Percentiles rank a stretch among this genome's conserved stretches.
Evolutionary conservation across 176 grass and related monocot genomes (phyloP).

Genomic region (Carex parvula): DNA sequence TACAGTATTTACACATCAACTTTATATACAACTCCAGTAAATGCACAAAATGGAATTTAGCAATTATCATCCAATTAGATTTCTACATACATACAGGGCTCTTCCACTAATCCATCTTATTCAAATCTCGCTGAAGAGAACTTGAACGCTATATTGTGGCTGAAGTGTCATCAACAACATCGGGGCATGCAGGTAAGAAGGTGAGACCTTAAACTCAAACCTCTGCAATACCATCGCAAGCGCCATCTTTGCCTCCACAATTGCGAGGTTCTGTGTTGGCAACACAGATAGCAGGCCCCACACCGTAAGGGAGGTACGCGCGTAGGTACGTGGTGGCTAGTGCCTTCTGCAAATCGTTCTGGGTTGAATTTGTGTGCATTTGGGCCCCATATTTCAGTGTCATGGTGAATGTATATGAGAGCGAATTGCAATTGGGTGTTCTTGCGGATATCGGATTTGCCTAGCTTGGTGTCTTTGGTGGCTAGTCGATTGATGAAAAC

Average conservation of each 20-base stretch:
- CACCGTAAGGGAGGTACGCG: slow-evolving; percentile 59
- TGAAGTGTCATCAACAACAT: slow-evolving; percentile 52
- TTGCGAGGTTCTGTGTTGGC: slow-evolving; percentile 74
- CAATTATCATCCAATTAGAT: background rate
- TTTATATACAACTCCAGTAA: background rate
- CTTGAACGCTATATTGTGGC: slow-evolving; percentile 67
- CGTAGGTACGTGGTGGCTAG: slow-evolving; percentile 65
- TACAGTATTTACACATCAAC: background rate
- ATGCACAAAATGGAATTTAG: background rate
- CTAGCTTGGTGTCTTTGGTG: slow-evolving; percentile 47
- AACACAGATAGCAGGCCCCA: slow-evolving; percentile 55
- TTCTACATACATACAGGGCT: background rate
- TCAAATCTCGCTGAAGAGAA: slow-evolving; percentile 66
- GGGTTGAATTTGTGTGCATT: slow-evolving; percentile 57
- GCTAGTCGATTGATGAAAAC: slow-evolving; percentile 34
- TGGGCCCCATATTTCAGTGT: slow-evolving; percentile 51
- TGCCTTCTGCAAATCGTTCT: slow-evolving; percentile 64
- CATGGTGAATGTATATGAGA: slow-evolving; percentile 53
- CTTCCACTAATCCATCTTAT: background rate
- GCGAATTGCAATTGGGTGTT: slow-evolving; percentile 55
- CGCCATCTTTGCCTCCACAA: slow-evolving; percentile 57
- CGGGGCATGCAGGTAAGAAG: slow-evolving; percentile 78
- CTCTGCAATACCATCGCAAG: slow-evolving; percentile 58
- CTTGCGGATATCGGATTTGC: slow-evolving; percentile 43
- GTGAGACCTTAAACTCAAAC: slow-evolving; percentile 47